A percentile compares a stretch with the other conserved stretches of the same genome.
Evolutionary conservation across 2,329 filamentous ascomycete species (phyloP).

Genomic region (Cucurbitaria berberidis): DNA sequence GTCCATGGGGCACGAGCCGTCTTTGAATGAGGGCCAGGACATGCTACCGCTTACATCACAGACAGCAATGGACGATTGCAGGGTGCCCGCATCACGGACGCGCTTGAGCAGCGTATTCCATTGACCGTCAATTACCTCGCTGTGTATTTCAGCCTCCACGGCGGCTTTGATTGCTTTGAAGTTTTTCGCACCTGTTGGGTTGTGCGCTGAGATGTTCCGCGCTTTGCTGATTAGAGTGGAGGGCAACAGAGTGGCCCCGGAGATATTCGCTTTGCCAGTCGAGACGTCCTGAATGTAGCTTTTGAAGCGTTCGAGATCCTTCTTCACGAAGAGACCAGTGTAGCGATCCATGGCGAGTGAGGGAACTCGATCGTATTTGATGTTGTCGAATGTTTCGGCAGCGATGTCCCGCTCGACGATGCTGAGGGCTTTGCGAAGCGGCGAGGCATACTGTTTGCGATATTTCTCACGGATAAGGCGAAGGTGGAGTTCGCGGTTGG

Average conservation of each 20-base stretch:
- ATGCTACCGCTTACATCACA: conserved; percentile 66
- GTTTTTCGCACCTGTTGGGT: neutral
- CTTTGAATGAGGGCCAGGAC: conserved; percentile 47
- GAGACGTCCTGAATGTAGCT: conserved; percentile 59
- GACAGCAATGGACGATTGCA: conserved; percentile 62
- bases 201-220: neutral
- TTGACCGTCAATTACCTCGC: conserved; percentile 56
- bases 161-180: conserved; percentile 12
- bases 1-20: conserved; percentile 60
- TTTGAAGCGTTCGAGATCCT: conserved; percentile 59
- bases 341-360: conserved; percentile 65
- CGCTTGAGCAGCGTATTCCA: conserved; percentile 66
- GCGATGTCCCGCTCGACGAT: conserved; percentile 62
- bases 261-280: conserved; percentile 58
- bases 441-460: conserved; percentile 57
- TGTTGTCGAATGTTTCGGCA: conserved; percentile 54
- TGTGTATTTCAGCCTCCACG: conserved; percentile 30
- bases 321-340: conserved; percentile 55
- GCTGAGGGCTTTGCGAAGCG: conserved; percentile 60
- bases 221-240: conserved; percentile 54
- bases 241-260: conserved; percentile 63
- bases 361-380: conserved; percentile 64
- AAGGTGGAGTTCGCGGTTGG: conserved; percentile 59
- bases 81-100: conserved; percentile 61
- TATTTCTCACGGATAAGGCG: conserved; percentile 62